These are phyloP conservation scores for Penicillium canescens DNA, from an alignment of 495 filamentous ascomycete species.

Conservation along the genomic window DNA sequence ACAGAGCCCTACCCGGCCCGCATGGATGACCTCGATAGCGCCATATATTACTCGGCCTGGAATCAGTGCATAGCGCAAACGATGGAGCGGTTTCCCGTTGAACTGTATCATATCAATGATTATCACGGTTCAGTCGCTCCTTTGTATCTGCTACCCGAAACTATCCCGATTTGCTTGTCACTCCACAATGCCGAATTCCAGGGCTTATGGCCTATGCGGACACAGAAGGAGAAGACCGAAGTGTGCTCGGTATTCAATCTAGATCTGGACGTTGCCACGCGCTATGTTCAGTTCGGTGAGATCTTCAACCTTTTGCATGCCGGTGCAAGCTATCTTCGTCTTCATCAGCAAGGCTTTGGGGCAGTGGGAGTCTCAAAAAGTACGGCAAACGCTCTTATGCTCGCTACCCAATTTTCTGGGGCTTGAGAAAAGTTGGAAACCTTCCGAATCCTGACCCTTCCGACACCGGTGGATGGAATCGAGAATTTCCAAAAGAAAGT, in stretches of 20 bases:
- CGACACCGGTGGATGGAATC: slow-evolving; percentile 69
- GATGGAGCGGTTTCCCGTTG: slow-evolving; percentile 59
- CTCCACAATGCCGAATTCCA: slow-evolving; percentile 75
- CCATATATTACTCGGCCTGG: slow-evolving; percentile 75
- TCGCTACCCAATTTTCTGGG: slow-evolving; percentile 79
- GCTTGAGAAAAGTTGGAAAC: slow-evolving; percentile 66
- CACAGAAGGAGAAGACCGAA: slow-evolving; percentile 63
- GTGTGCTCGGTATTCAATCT: slow-evolving; percentile 72
- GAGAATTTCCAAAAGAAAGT: slow-evolving; percentile 50
- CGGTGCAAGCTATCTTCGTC: slow-evolving; percentile 69
- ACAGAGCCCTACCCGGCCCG: slow-evolving; percentile 68
- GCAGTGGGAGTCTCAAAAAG: slow-evolving; percentile 75
- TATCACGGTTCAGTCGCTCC: slow-evolving; percentile 76
- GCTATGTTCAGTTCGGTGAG: slow-evolving; percentile 62
- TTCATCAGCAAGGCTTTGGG: slow-evolving; percentile 74
- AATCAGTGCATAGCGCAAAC: slow-evolving; percentile 69
- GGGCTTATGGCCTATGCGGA: slow-evolving; percentile 73
- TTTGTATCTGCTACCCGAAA: slow-evolving; percentile 66
- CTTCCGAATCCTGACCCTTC: slow-evolving; percentile 76
- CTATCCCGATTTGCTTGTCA: slow-evolving; percentile 47
- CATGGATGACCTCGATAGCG: slow-evolving; percentile 74
- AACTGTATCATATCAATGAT: slow-evolving; percentile 81
- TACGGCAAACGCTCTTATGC: slow-evolving; percentile 75
- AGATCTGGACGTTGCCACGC: slow-evolving; percentile 40
- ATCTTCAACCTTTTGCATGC: slow-evolving; percentile 75